Conservation (phyloP, 331 rosid species). For the Quercus phellos region DNA sequence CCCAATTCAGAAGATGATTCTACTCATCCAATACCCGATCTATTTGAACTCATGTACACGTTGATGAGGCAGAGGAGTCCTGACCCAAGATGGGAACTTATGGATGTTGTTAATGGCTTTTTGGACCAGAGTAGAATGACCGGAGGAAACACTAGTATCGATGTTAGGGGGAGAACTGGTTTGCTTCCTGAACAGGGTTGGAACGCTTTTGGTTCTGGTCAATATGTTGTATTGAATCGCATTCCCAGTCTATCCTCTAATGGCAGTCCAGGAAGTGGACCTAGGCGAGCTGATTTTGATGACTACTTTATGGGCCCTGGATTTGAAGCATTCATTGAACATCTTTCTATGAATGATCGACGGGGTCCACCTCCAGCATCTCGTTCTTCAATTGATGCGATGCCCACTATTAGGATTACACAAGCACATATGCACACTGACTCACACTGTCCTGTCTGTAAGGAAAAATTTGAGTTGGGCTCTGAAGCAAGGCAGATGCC, state of each 20-base stretch:
- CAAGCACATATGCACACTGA: constrained; percentile 58
- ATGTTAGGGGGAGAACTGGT: constrained; percentile 57
- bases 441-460: constrained; percentile 75
- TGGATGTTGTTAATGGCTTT: constrained; percentile 42
- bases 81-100: constrained; percentile 38
- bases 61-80: constrained; percentile 38
- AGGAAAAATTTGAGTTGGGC: constrained; percentile 66
- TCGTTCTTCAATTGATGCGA: constrained; percentile 60
- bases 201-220: constrained; percentile 48
- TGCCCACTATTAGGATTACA: constrained; percentile 68
- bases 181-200: constrained; percentile 42
- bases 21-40: constrained; percentile 32
- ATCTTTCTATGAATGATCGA: constrained; percentile 53
- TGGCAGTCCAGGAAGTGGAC: constrained; percentile 51
- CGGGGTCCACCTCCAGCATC: constrained; percentile 80
- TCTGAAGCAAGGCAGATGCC: constrained; percentile 83
- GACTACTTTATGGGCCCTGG: constrained; percentile 66
- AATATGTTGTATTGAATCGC: constrained; percentile 49
- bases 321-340: constrained; percentile 65
- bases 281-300: constrained; percentile 42
- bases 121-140: constrained; percentile 52
- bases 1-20: constrained; percentile 26
- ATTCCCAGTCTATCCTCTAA: constrained; percentile 46
- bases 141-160: constrained; percentile 45
- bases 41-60: constrained; percentile 34